Evolutionary conservation across 495 filamentous ascomycete species (phyloP).

Genomic region (Neurospora sublineolata): DNA sequence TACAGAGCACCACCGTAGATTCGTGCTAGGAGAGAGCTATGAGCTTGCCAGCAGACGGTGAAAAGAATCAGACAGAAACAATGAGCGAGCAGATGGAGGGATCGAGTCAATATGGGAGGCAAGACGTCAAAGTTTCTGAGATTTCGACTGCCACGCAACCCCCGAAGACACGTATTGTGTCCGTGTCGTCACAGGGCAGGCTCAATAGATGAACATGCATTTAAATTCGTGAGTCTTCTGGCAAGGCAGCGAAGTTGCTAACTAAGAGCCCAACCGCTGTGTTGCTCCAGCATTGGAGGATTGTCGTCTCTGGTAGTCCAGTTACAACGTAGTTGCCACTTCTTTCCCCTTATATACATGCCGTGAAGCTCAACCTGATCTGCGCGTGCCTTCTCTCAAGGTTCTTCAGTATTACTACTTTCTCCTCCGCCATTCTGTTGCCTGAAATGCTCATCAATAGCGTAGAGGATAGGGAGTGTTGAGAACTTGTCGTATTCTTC

Average conservation of each 20-base stretch:
- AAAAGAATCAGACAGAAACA: background rate
- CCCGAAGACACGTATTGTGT: too few species aligned
- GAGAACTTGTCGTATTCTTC: background rate
- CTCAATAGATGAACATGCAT: too few species aligned
- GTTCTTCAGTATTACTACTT: background rate
- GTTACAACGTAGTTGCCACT: background rate
- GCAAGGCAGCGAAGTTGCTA: background rate
- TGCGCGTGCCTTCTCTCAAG: background rate
- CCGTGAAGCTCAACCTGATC: background rate
- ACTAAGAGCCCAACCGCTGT: background rate
- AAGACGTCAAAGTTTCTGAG: background rate
- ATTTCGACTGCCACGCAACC: too few species aligned
- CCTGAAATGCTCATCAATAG: too few species aligned
- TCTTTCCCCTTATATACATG: background rate
- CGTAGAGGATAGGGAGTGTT: background rate
- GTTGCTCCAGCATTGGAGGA: background rate
- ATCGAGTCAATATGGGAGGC: background rate
- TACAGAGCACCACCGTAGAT: background rate
- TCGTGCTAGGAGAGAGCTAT: background rate
- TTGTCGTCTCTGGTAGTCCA: background rate
- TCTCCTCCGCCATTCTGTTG: background rate
- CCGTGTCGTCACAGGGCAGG: too few species aligned
- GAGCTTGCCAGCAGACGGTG: too few species aligned
- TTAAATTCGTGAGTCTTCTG: too few species aligned
- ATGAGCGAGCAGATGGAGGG: background rate